Evolutionary conservation across 352 stramenopile species (phyloP).

Genomic region (Pythium oligandrum): DNA sequence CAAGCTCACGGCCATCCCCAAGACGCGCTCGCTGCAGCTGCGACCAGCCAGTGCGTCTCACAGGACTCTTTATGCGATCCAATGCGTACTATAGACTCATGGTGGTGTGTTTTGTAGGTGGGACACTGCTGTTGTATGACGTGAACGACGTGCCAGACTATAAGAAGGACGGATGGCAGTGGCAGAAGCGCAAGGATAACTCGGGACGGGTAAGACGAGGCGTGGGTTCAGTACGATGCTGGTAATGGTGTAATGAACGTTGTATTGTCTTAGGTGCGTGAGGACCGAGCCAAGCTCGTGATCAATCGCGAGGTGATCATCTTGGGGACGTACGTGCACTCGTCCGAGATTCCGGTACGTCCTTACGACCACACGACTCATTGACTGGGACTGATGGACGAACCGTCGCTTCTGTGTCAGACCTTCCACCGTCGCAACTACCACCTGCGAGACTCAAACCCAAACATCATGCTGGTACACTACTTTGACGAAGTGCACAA

Average conservation of each 20-base stretch:
- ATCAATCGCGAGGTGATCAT: slow-evolving; percentile 82
- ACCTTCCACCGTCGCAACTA: slow-evolving; percentile 86
- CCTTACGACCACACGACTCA: not conserved
- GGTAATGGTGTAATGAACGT: not conserved
- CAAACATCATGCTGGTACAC: slow-evolving; percentile 77
- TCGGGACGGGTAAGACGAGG: slow-evolving; percentile 43
- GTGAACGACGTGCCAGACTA: slow-evolving; percentile 57
- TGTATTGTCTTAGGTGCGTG: slow-evolving; percentile 43
- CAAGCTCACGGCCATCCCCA: slow-evolving; percentile 34
- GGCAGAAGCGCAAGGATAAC: slow-evolving; percentile 85
- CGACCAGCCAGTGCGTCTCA: slow-evolving; percentile 52
- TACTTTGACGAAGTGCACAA: slow-evolving; percentile 84
- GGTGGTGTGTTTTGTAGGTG: slow-evolving; percentile 32
- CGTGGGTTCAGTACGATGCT: not conserved
- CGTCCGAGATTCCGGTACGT: slow-evolving; percentile 56
- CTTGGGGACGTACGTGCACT: slow-evolving; percentile 82
- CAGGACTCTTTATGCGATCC: not conserved
- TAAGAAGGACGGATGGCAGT: slow-evolving; percentile 84
- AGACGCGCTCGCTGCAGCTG: slow-evolving; percentile 33
- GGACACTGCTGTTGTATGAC: slow-evolving; percentile 69
- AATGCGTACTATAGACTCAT: not conserved
- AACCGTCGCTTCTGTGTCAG: slow-evolving; percentile 18
- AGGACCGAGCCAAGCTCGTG: slow-evolving; percentile 82
- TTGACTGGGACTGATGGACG: not conserved
- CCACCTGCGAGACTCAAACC: slow-evolving; percentile 56